Conservation (phyloP, 2,329 filamentous ascomycete species). For the Cryoendolithus antarcticus region DNA sequence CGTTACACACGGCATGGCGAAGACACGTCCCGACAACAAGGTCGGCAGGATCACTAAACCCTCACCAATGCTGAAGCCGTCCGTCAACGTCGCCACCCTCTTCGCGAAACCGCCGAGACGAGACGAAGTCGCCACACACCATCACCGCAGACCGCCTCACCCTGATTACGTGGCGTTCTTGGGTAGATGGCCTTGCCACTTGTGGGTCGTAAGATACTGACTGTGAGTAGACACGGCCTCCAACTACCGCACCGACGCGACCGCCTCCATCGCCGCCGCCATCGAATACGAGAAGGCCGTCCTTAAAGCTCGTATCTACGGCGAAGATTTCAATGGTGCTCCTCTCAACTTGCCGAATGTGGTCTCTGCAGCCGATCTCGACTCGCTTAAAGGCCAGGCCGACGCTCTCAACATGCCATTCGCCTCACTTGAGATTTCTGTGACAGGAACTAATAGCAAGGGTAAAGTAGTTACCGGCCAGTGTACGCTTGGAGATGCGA, state of each 20-base stretch:
- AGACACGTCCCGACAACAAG: not conserved
- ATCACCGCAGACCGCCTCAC: not conserved
- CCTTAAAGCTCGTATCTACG: slow-evolving; percentile 9
- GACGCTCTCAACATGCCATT: slow-evolving; percentile 9
- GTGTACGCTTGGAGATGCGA: slow-evolving; percentile 11
- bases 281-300: slow-evolving; percentile 6
- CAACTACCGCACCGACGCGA: slow-evolving; percentile 6
- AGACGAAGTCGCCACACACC: not conserved
- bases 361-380: slow-evolving; percentile 10
- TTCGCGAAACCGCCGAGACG: slow-evolving; percentile 1
- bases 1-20: not conserved
- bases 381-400: slow-evolving; percentile 7
- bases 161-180: slow-evolving; percentile 5
- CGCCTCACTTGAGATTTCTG: slow-evolving; percentile 9
- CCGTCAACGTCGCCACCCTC: slow-evolving; percentile 1
- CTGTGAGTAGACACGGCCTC: slow-evolving; percentile 4
- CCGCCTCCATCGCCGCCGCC: not conserved
- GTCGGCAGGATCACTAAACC: not conserved
- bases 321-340: slow-evolving; percentile 10
- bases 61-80: not conserved
- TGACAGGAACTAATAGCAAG: slow-evolving; percentile 5
- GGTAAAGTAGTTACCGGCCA: slow-evolving; percentile 3
- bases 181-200: slow-evolving; percentile 1
- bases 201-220: too few species aligned
- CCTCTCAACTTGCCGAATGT: slow-evolving; percentile 7